Evolutionary conservation across 306 rosid species (phyloP).

Genomic region (Medicago ruthenica): DNA sequence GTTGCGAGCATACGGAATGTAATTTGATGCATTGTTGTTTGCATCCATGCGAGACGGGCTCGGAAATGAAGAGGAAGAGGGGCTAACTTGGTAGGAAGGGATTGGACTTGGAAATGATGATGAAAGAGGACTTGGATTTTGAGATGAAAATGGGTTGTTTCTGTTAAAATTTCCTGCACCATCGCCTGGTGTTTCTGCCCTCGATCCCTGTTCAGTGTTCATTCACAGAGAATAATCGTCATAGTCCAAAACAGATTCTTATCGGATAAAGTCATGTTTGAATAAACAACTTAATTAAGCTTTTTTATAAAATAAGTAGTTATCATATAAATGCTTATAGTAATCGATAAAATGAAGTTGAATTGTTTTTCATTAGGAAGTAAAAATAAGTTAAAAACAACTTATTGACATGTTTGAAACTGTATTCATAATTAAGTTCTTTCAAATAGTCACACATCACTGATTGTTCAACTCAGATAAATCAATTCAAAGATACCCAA

Average conservation of each 20-base stretch:
- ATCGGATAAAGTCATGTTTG: not conserved
- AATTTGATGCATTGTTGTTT: slow-evolving; percentile 57
- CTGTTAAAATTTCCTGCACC: slow-evolving; percentile 53
- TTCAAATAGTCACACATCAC: not conserved
- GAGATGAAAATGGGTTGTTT: slow-evolving; percentile 73
- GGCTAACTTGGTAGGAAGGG: slow-evolving; percentile 90
- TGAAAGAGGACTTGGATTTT: slow-evolving; percentile 81
- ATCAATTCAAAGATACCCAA: not conserved
- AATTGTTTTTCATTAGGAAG: not conserved
- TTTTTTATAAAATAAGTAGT: not conserved
- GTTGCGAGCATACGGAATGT: slow-evolving; percentile 59
- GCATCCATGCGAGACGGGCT: slow-evolving; percentile 74
- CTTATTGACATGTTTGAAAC: not conserved
- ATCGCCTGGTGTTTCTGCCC: slow-evolving; percentile 50
- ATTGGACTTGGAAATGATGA: slow-evolving; percentile 82
- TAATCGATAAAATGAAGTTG: not conserved
- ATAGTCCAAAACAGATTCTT: not conserved
- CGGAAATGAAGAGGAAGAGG: slow-evolving; percentile 86
- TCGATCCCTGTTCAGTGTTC: slow-evolving; percentile 65
- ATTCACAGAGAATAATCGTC: not conserved
- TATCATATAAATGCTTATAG: not conserved
- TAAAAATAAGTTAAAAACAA: not conserved
- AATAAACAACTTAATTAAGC: not conserved
- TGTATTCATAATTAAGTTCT: not conserved
- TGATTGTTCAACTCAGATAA: no score